phyloP scores from a whole-genome alignment of 805 yeast species.

The Ogataea polymorpha region DNA sequence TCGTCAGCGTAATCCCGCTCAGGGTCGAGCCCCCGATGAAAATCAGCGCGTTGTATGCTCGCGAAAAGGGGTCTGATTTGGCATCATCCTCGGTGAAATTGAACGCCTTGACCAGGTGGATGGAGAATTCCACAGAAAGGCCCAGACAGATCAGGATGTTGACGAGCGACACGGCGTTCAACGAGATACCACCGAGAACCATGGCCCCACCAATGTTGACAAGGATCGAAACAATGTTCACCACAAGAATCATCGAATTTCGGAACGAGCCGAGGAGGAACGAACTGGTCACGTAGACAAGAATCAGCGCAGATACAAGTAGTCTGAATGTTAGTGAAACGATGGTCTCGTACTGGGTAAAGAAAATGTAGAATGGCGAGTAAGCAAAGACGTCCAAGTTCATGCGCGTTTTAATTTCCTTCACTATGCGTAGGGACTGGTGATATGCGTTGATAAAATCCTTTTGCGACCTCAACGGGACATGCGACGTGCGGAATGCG shows the following conservation, averaged over 20 bases:
- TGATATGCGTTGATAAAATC: conserved; percentile 82
- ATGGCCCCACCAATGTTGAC: conserved; percentile 77
- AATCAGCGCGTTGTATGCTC: conserved; percentile 58
- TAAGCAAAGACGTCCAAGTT: conserved; percentile 72
- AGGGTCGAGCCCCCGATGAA: conserved; percentile 89
- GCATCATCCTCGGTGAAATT: conserved; percentile 32
- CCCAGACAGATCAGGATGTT: conserved; percentile 92
- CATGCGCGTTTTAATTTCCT: conserved; percentile 45
- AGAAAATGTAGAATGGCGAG: conserved; percentile 89
- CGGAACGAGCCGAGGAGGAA: conserved; percentile 63
- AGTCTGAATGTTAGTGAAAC: conserved; percentile 54
- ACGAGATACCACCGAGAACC: conserved; percentile 68
- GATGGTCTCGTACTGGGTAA: conserved; percentile 80
- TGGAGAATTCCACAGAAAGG: conserved; percentile 87
- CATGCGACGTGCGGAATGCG: conserved; percentile 76
- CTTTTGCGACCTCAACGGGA: conserved; percentile 72
- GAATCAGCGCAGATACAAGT: conserved; percentile 46
- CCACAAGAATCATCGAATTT: conserved; percentile 53
- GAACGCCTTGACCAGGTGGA: conserved; percentile 81
- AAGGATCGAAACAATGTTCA: conserved; percentile 62
- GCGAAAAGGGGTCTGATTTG: conserved; percentile 20
- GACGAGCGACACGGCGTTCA: conserved; percentile 88
- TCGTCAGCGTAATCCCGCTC: conserved; percentile 87
- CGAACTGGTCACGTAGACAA: conserved; percentile 51
- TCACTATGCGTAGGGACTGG: conserved; percentile 63